phyloP scores from a whole-genome alignment of 139 green algal species.

The Desmodesmus armatus region DNA sequence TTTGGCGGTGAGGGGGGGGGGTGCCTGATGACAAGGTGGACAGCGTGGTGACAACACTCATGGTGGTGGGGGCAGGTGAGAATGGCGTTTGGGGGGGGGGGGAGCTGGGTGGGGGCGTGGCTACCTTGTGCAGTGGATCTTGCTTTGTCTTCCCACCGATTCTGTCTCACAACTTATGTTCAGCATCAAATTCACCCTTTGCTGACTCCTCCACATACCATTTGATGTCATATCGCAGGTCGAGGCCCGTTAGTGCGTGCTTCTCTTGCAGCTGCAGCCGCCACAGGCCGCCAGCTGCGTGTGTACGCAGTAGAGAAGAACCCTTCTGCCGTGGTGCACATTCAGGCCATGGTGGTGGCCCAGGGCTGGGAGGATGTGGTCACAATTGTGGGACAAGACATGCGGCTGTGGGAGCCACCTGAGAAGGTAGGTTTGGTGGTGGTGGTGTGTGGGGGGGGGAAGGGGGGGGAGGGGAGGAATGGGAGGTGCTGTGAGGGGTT shows the following conservation, averaged over 20 bases:
- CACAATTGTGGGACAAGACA: slow-evolving; percentile 86
- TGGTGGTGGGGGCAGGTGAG: slow-evolving; percentile 93
- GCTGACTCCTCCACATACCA: background rate
- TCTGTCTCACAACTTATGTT: too few species aligned
- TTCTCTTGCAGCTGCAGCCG: slow-evolving; percentile 68
- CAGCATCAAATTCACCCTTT: background rate
- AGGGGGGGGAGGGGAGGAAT: too few species aligned
- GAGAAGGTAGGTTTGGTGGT: slow-evolving; percentile 29
- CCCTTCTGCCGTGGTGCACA: slow-evolving; percentile 93
- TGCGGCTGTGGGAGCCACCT: slow-evolving; percentile 81
- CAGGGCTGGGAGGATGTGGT: slow-evolving; percentile 74
- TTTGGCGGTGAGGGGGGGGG: too few species aligned
- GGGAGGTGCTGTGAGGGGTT: too few species aligned
- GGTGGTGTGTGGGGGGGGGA: too few species aligned
- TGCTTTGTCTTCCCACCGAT: too few species aligned
- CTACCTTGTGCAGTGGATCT: too few species aligned
- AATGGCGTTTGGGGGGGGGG: too few species aligned
- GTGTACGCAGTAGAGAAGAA: slow-evolving; percentile 99
- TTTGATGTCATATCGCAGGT: slow-evolving; percentile 70
- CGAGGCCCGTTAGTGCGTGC: slow-evolving; percentile 91
- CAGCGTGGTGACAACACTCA: slow-evolving; percentile 68
- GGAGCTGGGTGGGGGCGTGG: too few species aligned
- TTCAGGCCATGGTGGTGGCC: slow-evolving; percentile 79
- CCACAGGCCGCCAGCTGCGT: slow-evolving; percentile 57
- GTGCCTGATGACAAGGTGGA: slow-evolving; percentile 43